Base-by-base conservation (phyloP, 257 asterid species). In the Nicotiana benthamiana region DNA sequence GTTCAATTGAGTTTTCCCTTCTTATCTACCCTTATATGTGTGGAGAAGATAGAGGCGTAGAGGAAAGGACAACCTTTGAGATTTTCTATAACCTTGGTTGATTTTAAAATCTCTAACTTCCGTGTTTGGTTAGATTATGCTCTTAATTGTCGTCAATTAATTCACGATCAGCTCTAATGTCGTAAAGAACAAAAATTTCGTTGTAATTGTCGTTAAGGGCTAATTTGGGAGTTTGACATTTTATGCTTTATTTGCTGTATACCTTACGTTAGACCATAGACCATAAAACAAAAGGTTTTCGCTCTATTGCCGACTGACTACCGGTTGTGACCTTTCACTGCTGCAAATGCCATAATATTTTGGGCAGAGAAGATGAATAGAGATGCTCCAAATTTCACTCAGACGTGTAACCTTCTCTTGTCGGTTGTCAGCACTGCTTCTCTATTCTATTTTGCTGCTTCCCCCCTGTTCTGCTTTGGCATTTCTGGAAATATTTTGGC, bases 321-420 rank as follows among this genome's bases (percentile, higher is more conserved):
- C 68, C 80, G 82, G 84, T 81, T 59, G 79, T 89, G 94, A 92
- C 80, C n/a, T 79, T 82, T 88, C 90, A 87, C 90, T 87, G 90
- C 68, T 40, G 46, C 46, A 7, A 30, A 60, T 63, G 59, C 62
- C 43, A 83, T 82, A 18, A 83, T 82, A 24, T 81, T 78, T 85
- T 86, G 91, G 88, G 93, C 90, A 92, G 90, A 40, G 46, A 40
- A 40, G 10, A 40, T 40, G 46, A 40, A 7, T 40, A 40, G 46
- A 72, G 90, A 83, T 86, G 70, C 88, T 61, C 84, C 86, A 40
- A 77, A 27, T 70, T 88, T 83, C 90, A 87, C 77, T 67, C 88
- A 84, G 80, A 61, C 79, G 83, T 90, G 89, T 84, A 76, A 83
- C 88, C 89, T 84, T 84, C 88, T 77, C 52, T 82, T 85, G 88